phyloP scores from a whole-genome alignment of 1,284 basidiomycete species.

The Cutaneotrichosporon cavernicola region DNA sequence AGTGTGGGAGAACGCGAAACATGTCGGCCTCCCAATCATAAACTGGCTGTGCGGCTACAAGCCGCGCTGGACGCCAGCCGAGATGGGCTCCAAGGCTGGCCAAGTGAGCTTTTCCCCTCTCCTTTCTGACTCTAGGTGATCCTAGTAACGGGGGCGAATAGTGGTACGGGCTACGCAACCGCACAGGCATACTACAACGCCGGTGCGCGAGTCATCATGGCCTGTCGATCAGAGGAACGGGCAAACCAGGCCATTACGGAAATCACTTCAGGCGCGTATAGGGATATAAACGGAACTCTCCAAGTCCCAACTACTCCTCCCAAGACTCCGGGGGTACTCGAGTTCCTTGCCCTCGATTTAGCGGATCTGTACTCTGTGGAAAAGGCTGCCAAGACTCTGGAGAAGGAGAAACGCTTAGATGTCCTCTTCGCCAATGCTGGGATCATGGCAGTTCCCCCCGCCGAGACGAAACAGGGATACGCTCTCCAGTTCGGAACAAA shows the following conservation, averaged over 20 bases:
- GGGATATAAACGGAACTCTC: conserved; percentile 1
- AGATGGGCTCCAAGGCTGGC: conserved; percentile 60
- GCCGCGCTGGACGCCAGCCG: conserved; percentile 54
- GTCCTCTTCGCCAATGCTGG: conserved; percentile 59
- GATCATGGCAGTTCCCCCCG: conserved; percentile 54
- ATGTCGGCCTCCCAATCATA: neutral
- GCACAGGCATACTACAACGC: conserved; percentile 56
- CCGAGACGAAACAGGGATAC: conserved; percentile 59
- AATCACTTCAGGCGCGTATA: conserved; percentile 54
- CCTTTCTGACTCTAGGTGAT: conserved; percentile 32
- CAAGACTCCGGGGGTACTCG: neutral
- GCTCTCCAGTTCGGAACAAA: conserved; percentile 61
- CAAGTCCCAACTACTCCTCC: neutral
- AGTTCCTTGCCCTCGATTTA: conserved; percentile 60
- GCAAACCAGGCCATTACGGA: conserved; percentile 59
- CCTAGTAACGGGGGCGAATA: conserved; percentile 50
- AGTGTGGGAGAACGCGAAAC: neutral
- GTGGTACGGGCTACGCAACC: conserved; percentile 42
- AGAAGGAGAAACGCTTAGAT: conserved; percentile 47
- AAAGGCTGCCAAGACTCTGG: conserved; percentile 56
- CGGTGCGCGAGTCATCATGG: conserved; percentile 65
- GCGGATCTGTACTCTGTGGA: conserved; percentile 61
- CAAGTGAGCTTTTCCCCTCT: conserved; percentile 41
- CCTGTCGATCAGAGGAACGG: conserved; percentile 55
- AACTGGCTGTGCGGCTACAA: neutral